A percentile compares a stretch with the other conserved stretches of the same genome.
These are phyloP conservation scores for Aspergillus wentii DNA, from an alignment of 495 filamentous ascomycete genomes.

Conservation along the genomic window DNA sequence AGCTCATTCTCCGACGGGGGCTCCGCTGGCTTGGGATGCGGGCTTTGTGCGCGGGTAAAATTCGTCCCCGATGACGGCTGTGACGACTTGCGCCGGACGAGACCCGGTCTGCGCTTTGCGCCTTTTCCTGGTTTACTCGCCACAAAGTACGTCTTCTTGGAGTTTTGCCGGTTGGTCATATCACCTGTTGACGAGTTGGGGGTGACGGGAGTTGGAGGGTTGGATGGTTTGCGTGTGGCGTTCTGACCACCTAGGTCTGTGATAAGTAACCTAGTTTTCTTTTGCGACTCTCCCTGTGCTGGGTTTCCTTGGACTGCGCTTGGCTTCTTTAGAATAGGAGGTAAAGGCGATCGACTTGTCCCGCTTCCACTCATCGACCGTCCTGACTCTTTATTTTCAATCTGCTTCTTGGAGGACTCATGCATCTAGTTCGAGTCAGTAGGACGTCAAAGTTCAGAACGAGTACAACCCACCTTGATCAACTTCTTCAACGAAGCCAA, in stretches of 20 bases:
- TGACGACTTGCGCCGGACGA: constrained; percentile 41
- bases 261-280: constrained; percentile 31
- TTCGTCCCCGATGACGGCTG: constrained; percentile 15
- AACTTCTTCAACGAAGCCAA: neutral
- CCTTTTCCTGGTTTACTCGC: constrained; percentile 21
- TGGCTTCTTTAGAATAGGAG: constrained; percentile 37
- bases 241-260: constrained; percentile 20
- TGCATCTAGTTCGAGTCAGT: no score
- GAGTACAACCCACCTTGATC: constrained; percentile 5
- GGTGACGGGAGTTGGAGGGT: constrained; percentile 19
- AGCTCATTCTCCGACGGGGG: no score
- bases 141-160: constrained; percentile 29
- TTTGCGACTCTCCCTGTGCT: constrained; percentile 21
- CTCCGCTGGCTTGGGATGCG: constrained; percentile 3
- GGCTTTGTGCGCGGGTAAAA: constrained; percentile 13
- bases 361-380: constrained; percentile 2
- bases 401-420: constrained; percentile 3
- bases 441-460: neutral
- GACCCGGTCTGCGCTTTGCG: constrained; percentile 35
- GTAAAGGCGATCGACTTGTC: no score
- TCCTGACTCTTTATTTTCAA: constrained; percentile 3
- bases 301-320: constrained; percentile 4
- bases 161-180: constrained; percentile 7
- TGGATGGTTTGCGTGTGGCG: constrained; percentile 29
- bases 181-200: constrained; percentile 1